Evolutionary conservation across 352 stramenopile species (phyloP).

Genomic region (Halophytophthora batemanensis): DNA sequence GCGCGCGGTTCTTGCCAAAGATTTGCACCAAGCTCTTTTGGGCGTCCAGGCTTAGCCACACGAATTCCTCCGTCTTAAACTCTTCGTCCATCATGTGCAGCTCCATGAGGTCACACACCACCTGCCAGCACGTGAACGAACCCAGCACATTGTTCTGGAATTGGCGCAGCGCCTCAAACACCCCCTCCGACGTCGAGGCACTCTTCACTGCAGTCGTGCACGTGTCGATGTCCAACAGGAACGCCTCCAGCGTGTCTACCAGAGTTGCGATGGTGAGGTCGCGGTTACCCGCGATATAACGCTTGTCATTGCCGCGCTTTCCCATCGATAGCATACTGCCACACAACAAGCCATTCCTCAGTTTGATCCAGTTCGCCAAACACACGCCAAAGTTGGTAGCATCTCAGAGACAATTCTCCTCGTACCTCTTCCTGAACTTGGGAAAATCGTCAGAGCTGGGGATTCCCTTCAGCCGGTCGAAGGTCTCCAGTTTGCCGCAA

Average conservation of each 20-base stretch:
- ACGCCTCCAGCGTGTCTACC: constrained; percentile 64
- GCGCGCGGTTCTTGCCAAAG: constrained; percentile 74
- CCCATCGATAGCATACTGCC: constrained; percentile 39
- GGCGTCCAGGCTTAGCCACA: constrained; percentile 77
- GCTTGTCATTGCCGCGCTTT: constrained; percentile 51
- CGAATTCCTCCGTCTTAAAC: constrained; percentile 63
- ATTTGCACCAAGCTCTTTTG: constrained; percentile 82
- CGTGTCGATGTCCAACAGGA: constrained; percentile 60
- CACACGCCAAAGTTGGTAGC: neutral
- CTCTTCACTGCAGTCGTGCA: constrained; percentile 56
- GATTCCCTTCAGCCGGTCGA: constrained; percentile 75
- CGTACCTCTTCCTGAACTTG: constrained; percentile 65
- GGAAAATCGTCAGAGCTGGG: constrained; percentile 66
- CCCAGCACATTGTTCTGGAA: constrained; percentile 70
- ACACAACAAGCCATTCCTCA: neutral
- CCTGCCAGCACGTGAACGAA: constrained; percentile 87
- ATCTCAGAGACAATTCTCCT: neutral
- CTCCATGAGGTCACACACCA: constrained; percentile 76
- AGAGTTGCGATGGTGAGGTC: constrained; percentile 57
- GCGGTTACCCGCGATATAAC: constrained; percentile 53
- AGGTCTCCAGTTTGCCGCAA: constrained; percentile 82
- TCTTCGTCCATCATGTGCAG: constrained; percentile 62
- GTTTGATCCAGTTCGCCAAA: constrained; percentile 1
- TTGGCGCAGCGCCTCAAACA: constrained; percentile 64
- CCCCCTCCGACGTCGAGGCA: constrained; percentile 38